phyloP scores from a whole-genome alignment of 208 protist genomes.

The Trypanosoma rangeli region DNA sequence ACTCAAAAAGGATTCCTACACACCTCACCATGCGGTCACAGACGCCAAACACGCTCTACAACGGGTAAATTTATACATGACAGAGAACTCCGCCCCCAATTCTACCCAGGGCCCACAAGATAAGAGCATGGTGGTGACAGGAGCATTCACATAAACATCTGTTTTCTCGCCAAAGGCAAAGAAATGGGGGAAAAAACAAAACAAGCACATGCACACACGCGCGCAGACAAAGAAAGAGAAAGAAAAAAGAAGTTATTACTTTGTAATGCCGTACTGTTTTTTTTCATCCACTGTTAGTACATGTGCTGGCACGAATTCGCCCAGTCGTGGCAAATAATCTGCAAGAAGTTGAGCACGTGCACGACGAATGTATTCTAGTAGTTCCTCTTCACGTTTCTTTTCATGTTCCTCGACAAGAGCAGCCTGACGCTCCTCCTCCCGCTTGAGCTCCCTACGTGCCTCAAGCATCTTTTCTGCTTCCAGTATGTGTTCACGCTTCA shows the following conservation, averaged over 20 bases:
- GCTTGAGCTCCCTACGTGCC: conserved; percentile 67
- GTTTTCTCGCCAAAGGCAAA: too few species aligned
- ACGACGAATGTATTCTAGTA: conserved; percentile 82
- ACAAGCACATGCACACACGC: neutral
- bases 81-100: conserved; percentile 7
- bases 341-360: conserved; percentile 71
- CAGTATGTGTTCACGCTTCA: conserved; percentile 73
- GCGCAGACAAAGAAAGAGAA: neutral
- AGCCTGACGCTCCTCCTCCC: conserved; percentile 66
- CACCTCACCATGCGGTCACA: too few species aligned
- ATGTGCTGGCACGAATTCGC: conserved; percentile 57
- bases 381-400: conserved; percentile 53
- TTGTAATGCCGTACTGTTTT: conserved; percentile 31
- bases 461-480: conserved; percentile 81
- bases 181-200: neutral
- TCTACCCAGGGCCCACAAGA: neutral
- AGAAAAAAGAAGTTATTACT: conserved; percentile 12
- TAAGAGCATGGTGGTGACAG: neutral
- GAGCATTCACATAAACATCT: conserved; percentile 1
- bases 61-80: too few species aligned
- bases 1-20: too few species aligned
- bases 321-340: conserved; percentile 76
- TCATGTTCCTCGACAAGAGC: conserved; percentile 61
- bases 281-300: conserved; percentile 67
- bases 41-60: too few species aligned